Evolutionary conservation across 192 early-diverging fungal species (phyloP).

Genomic region (Coemansia sp.): DNA sequence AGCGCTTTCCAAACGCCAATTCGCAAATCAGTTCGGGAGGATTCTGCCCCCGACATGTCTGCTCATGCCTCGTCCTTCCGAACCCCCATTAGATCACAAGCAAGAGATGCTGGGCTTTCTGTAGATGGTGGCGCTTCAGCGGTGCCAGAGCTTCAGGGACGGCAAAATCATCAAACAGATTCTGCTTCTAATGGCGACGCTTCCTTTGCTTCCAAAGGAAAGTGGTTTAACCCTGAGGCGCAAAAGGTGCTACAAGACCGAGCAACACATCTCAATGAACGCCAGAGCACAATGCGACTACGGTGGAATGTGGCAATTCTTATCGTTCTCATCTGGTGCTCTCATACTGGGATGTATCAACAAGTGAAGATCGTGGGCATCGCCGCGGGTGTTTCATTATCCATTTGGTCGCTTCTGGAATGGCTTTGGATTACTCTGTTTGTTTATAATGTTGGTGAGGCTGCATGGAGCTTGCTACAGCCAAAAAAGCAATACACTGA

Average conservation of each 20-base stretch:
- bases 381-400: conserved; percentile 15
- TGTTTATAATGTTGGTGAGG: conserved; percentile 50
- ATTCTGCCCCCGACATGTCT: background rate
- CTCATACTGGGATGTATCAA: conserved; percentile 38
- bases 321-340: conserved; percentile 23
- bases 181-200: background rate
- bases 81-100: conserved; percentile 16
- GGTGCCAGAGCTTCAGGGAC: background rate
- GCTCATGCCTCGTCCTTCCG: conserved; percentile 18
- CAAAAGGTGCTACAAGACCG: conserved; percentile 47
- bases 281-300: conserved; percentile 45
- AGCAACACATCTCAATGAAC: conserved; percentile 25
- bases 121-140: background rate
- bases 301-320: conserved; percentile 49
- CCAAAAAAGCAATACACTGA: conserved; percentile 37
- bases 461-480: conserved; percentile 45
- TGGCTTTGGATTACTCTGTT: conserved; percentile 28
- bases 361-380: conserved; percentile 23
- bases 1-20: conserved; percentile 34
- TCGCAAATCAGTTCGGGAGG: conserved; percentile 12
- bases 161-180: background rate
- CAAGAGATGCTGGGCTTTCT: background rate
- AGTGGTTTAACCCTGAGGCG: conserved; percentile 46
- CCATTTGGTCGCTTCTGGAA: conserved; percentile 28
- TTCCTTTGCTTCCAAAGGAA: conserved; percentile 15